phyloP scores from a whole-genome alignment of 345 rosid genomes.

The Iberis pinnata region DNA sequence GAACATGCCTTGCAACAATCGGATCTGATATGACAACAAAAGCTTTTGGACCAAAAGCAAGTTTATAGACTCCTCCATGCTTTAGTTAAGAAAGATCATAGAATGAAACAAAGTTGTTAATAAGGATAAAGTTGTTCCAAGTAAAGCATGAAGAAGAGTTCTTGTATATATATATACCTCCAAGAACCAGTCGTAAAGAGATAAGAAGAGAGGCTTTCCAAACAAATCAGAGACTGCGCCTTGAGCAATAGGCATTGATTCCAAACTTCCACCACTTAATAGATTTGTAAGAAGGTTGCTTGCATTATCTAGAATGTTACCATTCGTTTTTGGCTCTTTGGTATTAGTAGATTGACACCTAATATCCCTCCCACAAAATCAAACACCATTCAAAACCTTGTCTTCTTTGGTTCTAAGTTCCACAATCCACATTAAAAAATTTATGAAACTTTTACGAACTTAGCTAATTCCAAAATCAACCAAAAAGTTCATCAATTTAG shows the following conservation, averaged over 20 bases:
- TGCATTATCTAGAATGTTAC: conserved; percentile 69
- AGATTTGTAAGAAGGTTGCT: conserved; percentile 81
- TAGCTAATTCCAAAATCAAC: no score
- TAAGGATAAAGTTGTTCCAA: background rate
- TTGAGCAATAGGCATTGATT: conserved; percentile 83
- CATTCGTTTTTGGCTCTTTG: conserved; percentile 43
- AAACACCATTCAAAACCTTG: background rate
- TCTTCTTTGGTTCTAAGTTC: background rate
- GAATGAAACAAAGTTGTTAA: conserved; percentile 2
- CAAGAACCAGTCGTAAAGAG: conserved; percentile 82
- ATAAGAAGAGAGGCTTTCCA: conserved; percentile 73
- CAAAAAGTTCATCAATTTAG: background rate
- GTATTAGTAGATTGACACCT: conserved; percentile 71
- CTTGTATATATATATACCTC: conserved; percentile 42
- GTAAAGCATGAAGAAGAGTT: background rate
- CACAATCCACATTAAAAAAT: conserved; percentile 9
- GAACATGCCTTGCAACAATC: conserved; percentile 70
- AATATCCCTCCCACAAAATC: background rate
- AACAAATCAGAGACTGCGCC: conserved; percentile 91
- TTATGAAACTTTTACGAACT: background rate
- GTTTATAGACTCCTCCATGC: conserved; percentile 92
- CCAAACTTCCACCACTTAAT: conserved; percentile 70
- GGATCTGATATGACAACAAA: conserved; percentile 97
- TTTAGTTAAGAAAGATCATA: conserved; percentile 25
- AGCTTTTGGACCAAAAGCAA: conserved; percentile 97